Evolutionary conservation across 2,329 filamentous ascomycete species (phyloP), one percentile per base, ranked within the genome.

Genomic region (Exophiala alcalophila): DNA sequence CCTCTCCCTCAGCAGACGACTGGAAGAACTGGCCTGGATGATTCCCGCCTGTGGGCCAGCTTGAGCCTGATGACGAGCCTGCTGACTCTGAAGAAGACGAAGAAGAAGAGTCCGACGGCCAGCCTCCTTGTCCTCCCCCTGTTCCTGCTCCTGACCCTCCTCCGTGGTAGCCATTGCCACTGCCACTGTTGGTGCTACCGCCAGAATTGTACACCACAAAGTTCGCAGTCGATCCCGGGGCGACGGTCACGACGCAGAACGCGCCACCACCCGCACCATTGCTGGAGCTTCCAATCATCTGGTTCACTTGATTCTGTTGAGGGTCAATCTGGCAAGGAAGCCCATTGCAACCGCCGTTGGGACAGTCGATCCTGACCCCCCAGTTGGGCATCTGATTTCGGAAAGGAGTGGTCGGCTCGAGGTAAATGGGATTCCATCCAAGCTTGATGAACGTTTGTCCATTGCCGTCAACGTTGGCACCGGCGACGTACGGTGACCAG

Each of bases 201-300:
- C 60, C 63, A 27, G 59, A 55, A n/a, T 67, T 64, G 53, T 75
- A 77, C 20, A 86, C 77, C 18, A 86, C 76, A 51, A 90, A 78
- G 57, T 78, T 79, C 29, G 84, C 86, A 40, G 72, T 78, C 33
- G 66, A 64, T 18, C 85, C 85, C 55, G 77, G 76, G 29, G 80
- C 71, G 11, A 88, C 80, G 10, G 85, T 90, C 9, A 86, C 85
- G 33, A 89, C 84, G 56, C 86, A 91, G 65, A 87, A 90, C 28
- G 71, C 68, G 12, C 80, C 77, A 54, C 76, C 80, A 20, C 84
- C 84, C 11, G 84, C 85, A 36, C 85, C 84, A 11, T 66, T 65
- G 26, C 76, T 68, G 14, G 72, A 63, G 12, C 72, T 63, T 56
- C 81, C 83, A 6, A 64, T 70, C 43, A 89, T 78, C 28, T 73